phyloP scores from a whole-genome alignment of 192 early-diverging fungal genomes.

The Umbelopsis sp. region DNA sequence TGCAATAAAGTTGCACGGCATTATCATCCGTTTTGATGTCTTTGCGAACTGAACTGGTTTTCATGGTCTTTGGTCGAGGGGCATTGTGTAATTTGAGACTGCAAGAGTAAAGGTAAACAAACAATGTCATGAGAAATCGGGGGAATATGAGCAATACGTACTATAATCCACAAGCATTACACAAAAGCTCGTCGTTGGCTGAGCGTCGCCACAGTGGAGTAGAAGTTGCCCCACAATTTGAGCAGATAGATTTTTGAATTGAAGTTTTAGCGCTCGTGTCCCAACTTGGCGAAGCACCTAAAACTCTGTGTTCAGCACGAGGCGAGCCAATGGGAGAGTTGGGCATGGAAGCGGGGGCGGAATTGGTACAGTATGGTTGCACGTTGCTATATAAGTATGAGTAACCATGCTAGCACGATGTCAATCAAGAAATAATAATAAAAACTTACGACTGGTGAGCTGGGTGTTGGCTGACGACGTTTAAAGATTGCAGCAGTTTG shows the following conservation, averaged over 20 bases:
- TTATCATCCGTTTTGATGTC: constrained; percentile 33
- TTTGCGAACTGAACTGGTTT: constrained; percentile 65
- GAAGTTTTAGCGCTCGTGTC: constrained; percentile 2
- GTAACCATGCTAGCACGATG: too few relatives aligned
- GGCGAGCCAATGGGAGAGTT: constrained; percentile 17
- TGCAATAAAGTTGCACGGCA: constrained; percentile 55
- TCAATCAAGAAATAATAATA: too few relatives aligned
- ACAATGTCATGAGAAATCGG: neutral
- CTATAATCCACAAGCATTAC: constrained; percentile 98
- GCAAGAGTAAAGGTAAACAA: neutral
- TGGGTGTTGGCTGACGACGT: neutral
- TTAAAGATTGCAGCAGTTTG: neutral
- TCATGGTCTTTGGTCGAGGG: constrained; percentile 77
- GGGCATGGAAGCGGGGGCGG: constrained; percentile 14
- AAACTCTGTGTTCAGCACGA: constrained; percentile 14
- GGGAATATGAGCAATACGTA: constrained; percentile 42
- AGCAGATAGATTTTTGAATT: constrained; percentile 41
- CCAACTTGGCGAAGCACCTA: constrained; percentile 16
- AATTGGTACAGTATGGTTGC: constrained; percentile 4
- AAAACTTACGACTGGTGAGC: neutral
- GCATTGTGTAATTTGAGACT: constrained; percentile 82
- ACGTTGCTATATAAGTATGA: too few relatives aligned
- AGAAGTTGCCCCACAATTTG: constrained; percentile 78
- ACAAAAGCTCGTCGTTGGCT: constrained; percentile 81
- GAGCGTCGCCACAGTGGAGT: constrained; percentile 95